These are phyloP conservation scores for Prunella vulgaris DNA, from an alignment of 257 asterid species.

Conservation along the genomic window DNA sequence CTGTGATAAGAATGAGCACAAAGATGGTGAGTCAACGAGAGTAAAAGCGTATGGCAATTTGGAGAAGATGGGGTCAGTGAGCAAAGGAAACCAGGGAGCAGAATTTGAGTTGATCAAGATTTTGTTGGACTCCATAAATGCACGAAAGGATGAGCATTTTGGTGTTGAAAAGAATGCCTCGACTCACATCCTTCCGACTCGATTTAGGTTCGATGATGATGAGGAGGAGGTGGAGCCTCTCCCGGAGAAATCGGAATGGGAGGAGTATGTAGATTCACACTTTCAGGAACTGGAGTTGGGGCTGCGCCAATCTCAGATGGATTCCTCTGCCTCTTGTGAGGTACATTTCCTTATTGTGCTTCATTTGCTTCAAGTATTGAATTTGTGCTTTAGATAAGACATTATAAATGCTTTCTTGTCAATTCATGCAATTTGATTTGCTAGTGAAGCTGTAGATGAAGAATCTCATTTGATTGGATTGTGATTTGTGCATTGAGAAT, in stretches of 20 bases:
- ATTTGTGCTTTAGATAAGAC: no score
- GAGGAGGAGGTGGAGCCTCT: slow-evolving; percentile 17
- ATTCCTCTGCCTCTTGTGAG: no score
- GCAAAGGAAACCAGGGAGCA: neutral
- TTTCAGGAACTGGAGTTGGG: neutral
- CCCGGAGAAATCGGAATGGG: neutral
- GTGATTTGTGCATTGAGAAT: no score
- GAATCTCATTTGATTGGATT: neutral
- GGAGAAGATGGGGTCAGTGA: no score
- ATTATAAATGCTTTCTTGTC: no score
- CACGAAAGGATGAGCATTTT: neutral
- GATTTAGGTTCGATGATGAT: slow-evolving; percentile 58
- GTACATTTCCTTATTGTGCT: slow-evolving; percentile 25
- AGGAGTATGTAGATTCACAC: neutral
- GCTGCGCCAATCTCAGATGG: neutral
- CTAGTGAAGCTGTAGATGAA: no score
- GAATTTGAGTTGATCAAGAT: slow-evolving; percentile 30
- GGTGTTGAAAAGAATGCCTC: neutral
- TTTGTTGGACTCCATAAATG: slow-evolving; percentile 38
- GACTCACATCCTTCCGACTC: slow-evolving; percentile 22
- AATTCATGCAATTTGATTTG: no score
- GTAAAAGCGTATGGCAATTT: no score
- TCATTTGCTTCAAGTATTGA: no score
- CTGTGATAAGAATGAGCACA: no score
- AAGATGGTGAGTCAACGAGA: no score